Percentiles rank a stretch among this genome's conserved stretches.
phyloP scores from a whole-genome alignment of 148 eudicot species.

The Rhododendron williamsianum region DNA sequence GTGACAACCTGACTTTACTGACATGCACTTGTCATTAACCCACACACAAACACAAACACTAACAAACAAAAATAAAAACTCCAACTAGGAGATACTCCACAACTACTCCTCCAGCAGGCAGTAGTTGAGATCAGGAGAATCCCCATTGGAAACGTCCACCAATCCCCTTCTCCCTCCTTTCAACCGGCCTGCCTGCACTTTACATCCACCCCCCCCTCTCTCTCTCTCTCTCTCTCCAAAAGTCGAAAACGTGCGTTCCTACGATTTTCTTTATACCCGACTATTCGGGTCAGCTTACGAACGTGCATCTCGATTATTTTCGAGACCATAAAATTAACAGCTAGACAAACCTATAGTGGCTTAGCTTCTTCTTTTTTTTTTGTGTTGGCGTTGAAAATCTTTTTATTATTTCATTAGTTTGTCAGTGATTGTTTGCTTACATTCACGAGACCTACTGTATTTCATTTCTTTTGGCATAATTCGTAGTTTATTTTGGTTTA shows the following conservation, averaged over 20 bases:
- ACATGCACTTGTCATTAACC: not conserved
- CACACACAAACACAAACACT: not conserved
- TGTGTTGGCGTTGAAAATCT: too few species aligned
- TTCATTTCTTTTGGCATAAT: not conserved
- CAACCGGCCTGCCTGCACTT: not conserved
- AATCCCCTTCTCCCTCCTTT: not conserved
- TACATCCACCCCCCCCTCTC: not conserved
- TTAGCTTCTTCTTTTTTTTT: too few species aligned
- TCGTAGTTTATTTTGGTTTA: not conserved
- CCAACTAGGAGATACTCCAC: not conserved
- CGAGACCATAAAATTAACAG: not conserved
- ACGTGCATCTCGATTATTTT: too few species aligned
- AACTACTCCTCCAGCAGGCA: not conserved
- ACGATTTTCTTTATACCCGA: too few species aligned
- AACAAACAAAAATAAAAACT: not conserved
- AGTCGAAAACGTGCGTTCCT: too few species aligned
- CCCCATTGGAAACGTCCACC: not conserved
- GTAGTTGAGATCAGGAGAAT: not conserved
- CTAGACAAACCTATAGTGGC: too few species aligned
- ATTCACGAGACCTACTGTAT: too few species aligned
- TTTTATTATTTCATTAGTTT: too few species aligned
- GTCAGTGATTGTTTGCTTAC: not conserved
- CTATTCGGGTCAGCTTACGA: not conserved
- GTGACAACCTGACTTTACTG: constrained; percentile 2
- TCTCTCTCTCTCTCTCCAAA: not conserved